Base-by-base conservation (phyloP, 2,329 filamentous ascomycete species). In the Elsinoe arachidis region DNA sequence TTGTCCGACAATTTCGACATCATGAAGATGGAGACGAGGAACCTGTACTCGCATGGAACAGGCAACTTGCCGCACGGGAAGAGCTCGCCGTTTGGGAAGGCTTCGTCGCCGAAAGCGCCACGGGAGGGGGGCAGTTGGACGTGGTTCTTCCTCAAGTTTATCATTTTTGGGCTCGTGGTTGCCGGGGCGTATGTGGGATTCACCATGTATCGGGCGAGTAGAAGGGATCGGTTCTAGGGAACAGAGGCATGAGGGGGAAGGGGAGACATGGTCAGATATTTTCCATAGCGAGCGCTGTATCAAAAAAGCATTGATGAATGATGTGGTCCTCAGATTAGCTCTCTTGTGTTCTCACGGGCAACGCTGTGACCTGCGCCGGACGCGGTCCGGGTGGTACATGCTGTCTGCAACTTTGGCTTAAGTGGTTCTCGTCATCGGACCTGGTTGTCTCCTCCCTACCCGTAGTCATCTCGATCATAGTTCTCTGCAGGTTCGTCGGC, bases 1-100 rank as follows among this genome's bases (percentile, higher is more conserved):
- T 82, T 99, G 63, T 90, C 85, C 73, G 93, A 99, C 76, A 96
- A 96, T 79, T 92, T 96, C 79, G 93, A 99, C 74, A 95, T 99
- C 72, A 84, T 97, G 70, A 87, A 84, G 53, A 81, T 99, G 66
- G 79, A 84, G 62, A 86, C 92, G 58, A 87, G 87, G 78, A 99
- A 96, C 73, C 77, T 99, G 61, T 97, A 97, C 76, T 82, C 80
- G 35, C 74, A 77, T 33, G 68, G 68, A 17, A 63, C 64, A 3
- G 63, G 66, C 47, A 68, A 66, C 19, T 68, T 47, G 33, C 47
- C 49, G 19, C 73, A 70, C 63, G 75, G 69, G 62, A 73, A 76
- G 65, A 70, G 69, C 60, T 74, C 74, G 63, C 66, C 64, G 57
- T 72, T 47, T 73, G 64, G 74, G 75, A 58, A 75, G 80, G 62